Evolutionary conservation across 2,329 filamentous ascomycete species (phyloP), one percentile per base, ranked within the genome.

Genomic region (Fusarium nelsonii): DNA sequence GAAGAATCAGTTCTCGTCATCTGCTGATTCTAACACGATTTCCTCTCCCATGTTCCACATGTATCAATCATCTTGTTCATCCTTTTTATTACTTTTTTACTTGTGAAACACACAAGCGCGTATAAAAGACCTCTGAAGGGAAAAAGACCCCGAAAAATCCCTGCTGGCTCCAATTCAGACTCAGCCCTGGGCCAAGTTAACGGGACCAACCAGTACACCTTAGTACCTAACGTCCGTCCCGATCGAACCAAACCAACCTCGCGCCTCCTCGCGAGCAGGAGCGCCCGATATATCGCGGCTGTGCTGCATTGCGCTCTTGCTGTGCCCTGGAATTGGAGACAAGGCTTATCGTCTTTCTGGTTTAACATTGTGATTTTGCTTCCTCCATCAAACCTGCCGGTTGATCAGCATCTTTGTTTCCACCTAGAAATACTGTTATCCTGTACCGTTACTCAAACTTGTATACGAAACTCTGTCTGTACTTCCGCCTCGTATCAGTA

Each of bases 161-260:
- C 57, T 72, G 69, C 41, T 58, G 52, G 40, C 34, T 53, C 61
- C 52, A 72, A 58, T 60, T 41, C 58, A 52, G 41, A 54, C 70
- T 71, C 68, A 70, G 70, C 70, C 41, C 60, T 55, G 48, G 52
- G 59, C 68, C 64, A 58, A 71, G 64, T 61, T 60, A 26, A 63
- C 49, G 60, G 58, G 59, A 63, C 49, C 44, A 34, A 44, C 53
- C 41, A 57, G 30, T 23, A 23, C 23, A 23, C 23, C 23, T 23
- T 23, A 23, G 23, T 30, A 30, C 30, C 30, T 30, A 30, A 30
- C 48, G 16, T 28, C 46, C 48, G 34, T 39, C 26, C 48, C 23
- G 12, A 51, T 50, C 48, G 33, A 28, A 67, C 56, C 69, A 71
- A 68, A 66, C 70, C 72, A 74, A 69, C 65, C 72, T 74, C 63